A percentile compares a stretch with the other conserved stretches of the same genome.
These are phyloP conservation scores for Waltiozyma sp. DNA, from an alignment of 1,139 yeast genomes.

Conservation along the genomic window DNA sequence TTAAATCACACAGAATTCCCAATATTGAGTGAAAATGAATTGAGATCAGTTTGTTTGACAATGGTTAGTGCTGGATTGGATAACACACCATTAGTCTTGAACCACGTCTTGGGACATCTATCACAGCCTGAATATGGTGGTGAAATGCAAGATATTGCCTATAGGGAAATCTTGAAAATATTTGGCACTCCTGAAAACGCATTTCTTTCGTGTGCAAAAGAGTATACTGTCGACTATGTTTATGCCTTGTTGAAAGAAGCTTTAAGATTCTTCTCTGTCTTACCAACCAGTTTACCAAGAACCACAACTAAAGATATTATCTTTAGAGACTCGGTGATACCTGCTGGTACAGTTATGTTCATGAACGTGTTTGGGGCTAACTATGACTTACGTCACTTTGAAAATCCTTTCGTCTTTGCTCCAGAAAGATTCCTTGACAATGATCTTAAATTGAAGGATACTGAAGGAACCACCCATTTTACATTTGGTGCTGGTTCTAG, in stretches of 20 bases:
- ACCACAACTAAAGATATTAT: constrained; percentile 39
- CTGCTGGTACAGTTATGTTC: constrained; percentile 42
- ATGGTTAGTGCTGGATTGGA: constrained; percentile 77
- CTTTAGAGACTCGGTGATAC: constrained; percentile 33
- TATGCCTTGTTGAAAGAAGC: constrained; percentile 55
- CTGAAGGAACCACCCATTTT: constrained; percentile 31
- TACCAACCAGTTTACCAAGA: constrained; percentile 60
- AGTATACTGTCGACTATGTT: constrained; percentile 34
- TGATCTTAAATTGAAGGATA: constrained; percentile 11
- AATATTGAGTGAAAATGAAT: constrained; percentile 29
- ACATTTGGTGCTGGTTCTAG: constrained; percentile 65
- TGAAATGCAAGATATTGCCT: constrained; percentile 29
- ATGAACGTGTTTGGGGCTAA: constrained; percentile 68
- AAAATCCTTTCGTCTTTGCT: constrained; percentile 38
- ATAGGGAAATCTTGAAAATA: constrained; percentile 21
- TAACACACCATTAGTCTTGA: constrained; percentile 55
- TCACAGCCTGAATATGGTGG: constrained; percentile 37
- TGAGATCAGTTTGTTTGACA: constrained; percentile 56
- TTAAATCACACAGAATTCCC: constrained; percentile 12
- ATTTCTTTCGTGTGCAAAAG: constrained; percentile 33
- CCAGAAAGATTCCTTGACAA: constrained; percentile 50
- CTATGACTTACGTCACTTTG: constrained; percentile 41
- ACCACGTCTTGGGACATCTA: constrained; percentile 51
- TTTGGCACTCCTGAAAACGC: constrained; percentile 32
- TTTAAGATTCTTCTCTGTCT: constrained; percentile 49